These are phyloP conservation scores for Yarrowia osloensis DNA, from an alignment of 805 yeast genomes.

Conservation along the genomic window DNA sequence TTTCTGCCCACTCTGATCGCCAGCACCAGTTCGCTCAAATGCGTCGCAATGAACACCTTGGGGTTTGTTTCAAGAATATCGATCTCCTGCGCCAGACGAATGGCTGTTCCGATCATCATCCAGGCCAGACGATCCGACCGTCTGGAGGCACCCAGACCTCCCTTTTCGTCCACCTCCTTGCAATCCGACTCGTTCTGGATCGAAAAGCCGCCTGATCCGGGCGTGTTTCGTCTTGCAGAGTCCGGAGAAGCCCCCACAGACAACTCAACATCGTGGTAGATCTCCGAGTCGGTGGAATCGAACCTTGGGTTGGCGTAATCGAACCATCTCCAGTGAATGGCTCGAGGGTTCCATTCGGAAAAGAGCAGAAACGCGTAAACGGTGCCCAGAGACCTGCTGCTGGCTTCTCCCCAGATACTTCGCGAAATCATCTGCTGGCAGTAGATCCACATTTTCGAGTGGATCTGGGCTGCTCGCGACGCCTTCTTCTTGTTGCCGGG, in stretches of 20 bases:
- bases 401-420: slow-evolving; percentile 93
- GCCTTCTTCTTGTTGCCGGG: slow-evolving; percentile 15
- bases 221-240: slow-evolving; percentile 6
- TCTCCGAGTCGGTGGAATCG: slow-evolving; percentile 32
- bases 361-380: slow-evolving; percentile 78
- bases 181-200: neutral
- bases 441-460: slow-evolving; percentile 79
- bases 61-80: slow-evolving; percentile 74
- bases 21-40: slow-evolving; percentile 76
- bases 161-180: slow-evolving; percentile 49
- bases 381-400: slow-evolving; percentile 83
- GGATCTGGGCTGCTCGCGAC: slow-evolving; percentile 54
- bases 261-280: slow-evolving; percentile 30
- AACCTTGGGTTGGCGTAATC: slow-evolving; percentile 57
- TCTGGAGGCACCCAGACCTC: slow-evolving; percentile 82
- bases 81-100: slow-evolving; percentile 83
- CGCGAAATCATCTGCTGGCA: slow-evolving; percentile 80
- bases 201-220: neutral
- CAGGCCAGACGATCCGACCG: slow-evolving; percentile 89
- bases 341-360: slow-evolving; percentile 95
- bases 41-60: slow-evolving; percentile 78
- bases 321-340: slow-evolving; percentile 84
- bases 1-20: slow-evolving; percentile 80
- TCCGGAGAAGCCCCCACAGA: slow-evolving; percentile 13
- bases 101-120: slow-evolving; percentile 89